Base-by-base conservation (phyloP, 805 yeast species). In the Candida nemodendra region DNA sequence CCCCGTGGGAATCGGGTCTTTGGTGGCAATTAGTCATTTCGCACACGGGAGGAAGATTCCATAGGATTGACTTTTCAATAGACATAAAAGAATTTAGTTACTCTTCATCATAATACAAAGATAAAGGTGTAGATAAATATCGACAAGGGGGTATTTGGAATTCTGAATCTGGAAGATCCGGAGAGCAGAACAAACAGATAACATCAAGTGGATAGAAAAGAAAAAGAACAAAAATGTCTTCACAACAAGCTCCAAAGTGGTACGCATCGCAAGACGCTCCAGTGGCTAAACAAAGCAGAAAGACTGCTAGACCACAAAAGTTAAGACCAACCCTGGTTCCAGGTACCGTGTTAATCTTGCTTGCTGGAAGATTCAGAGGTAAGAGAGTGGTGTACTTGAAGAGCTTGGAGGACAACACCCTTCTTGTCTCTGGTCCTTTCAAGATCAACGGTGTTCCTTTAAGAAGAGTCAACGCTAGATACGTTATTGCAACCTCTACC, bases 361-460 rank as follows among this genome's bases (percentile, higher is more conserved):
- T 91, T 68, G 97, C 99, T 62, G 99, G 99, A 71, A 88, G 96
- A 76, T 91, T 89, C 95, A 87, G 99, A 77, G 99, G 99, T 72
- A 93, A 91, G 88, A 90, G 99, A 78, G 99, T 93, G 63, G 97
- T 91, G 56, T 86, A 84, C 85, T 83, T 91, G 70, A 91, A 91
- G 84, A 74, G 82, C 71, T 81, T 93, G 68, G 96, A 88, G 77
- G 99, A 93, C 81, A 88, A 89, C 89, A 91, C 97, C 55, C 79
- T 91, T 62, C 84, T 91, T 68, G 96, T 91, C 53, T 77, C 96
- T 50, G 99, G 99, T 69, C 99, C 99, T 64, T 93, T 93, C 95
- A 91, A 93, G 82, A 85, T 91, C 64, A 91, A 91, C 79, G 99
- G 99, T 79, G 99, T 91, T 57, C 99, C 99, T 71, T 79, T 91